A percentile compares a stretch with the other conserved stretches of the same genome.
phyloP scores from a whole-genome alignment of 345 rosid genomes.

The Erysimum cheiranthoides region DNA sequence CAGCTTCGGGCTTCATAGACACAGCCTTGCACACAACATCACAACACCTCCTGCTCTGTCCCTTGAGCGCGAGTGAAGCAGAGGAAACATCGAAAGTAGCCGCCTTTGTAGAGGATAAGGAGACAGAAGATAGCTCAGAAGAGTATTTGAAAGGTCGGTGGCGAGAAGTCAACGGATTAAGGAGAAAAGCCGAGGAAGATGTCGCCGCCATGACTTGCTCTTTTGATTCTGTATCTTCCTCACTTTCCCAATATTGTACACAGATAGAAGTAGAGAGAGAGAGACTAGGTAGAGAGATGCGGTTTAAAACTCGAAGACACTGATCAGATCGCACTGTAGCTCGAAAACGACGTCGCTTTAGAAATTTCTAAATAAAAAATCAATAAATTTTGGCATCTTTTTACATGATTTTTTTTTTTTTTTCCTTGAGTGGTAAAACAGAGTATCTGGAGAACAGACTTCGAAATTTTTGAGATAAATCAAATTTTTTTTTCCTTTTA shows the following conservation, averaged over 20 bases:
- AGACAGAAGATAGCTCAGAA: conserved; percentile 34
- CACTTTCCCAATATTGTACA: conserved; percentile 26
- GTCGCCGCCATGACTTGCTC: conserved; percentile 48
- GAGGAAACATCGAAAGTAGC: conserved; percentile 24
- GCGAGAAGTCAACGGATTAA: conserved; percentile 55
- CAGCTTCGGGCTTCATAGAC: conserved; percentile 50
- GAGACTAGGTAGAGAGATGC: conserved; percentile 18
- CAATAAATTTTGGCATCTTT: conserved; percentile 7
- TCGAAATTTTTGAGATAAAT: neutral
- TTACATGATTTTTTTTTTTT: neutral
- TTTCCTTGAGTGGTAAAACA: conserved; percentile 24
- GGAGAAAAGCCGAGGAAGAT: conserved; percentile 52
- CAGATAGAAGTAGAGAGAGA: conserved; percentile 3
- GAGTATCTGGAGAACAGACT: conserved; percentile 22
- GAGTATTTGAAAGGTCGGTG: conserved; percentile 32
- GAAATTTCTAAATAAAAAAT: neutral
- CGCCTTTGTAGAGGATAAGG: conserved; percentile 40
- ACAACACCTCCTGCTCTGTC: conserved; percentile 37
- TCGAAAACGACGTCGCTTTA: conserved; percentile 23
- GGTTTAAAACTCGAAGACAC: conserved; percentile 20
- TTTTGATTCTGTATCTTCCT: conserved; percentile 25
- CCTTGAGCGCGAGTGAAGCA: conserved; percentile 41
- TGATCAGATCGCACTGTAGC: conserved; percentile 1
- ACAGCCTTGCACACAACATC: conserved; percentile 73
- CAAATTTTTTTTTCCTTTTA: neutral